A percentile compares a stretch with the other conserved stretches of the same genome.
Conservation (phyloP, 2,329 filamentous ascomycete genomes). For the Apiospora malaysiana region DNA sequence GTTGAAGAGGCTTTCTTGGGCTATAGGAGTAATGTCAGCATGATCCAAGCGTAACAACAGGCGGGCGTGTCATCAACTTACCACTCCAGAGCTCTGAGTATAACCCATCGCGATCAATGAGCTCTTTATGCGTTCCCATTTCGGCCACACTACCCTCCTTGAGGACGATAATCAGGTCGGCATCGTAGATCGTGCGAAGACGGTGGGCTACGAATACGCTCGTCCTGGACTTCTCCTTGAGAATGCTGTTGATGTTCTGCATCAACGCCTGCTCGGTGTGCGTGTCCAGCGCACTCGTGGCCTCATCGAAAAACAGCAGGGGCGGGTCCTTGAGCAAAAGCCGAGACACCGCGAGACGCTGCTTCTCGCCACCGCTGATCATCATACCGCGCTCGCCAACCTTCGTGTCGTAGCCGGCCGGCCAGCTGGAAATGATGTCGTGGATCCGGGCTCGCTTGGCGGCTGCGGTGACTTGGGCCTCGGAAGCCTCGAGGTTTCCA, state of each 20-base stretch:
- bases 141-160: constrained; percentile 86
- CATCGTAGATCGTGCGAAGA: constrained; percentile 90
- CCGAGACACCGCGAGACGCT: constrained; percentile 83
- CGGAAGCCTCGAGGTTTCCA: constrained; percentile 77
- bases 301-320: constrained; percentile 92
- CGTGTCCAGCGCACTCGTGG: constrained; percentile 89
- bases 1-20: constrained; percentile 62
- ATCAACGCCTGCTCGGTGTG: constrained; percentile 92
- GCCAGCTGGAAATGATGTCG: constrained; percentile 78
- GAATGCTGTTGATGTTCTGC: constrained; percentile 89
- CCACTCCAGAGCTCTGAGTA: constrained; percentile 92
- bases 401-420: constrained; percentile 87
- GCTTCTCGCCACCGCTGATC: constrained; percentile 95
- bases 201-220: constrained; percentile 96
- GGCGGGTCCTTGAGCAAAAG: constrained; percentile 89
- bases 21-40: constrained; percentile 44
- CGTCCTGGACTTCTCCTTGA: constrained; percentile 86
- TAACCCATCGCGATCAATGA: constrained; percentile 79
- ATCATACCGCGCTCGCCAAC: constrained; percentile 95
- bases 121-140: constrained; percentile 82
- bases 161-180: constrained; percentile 90
- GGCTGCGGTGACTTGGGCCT: constrained; percentile 75
- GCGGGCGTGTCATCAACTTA: constrained; percentile 50
- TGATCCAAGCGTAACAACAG: not conserved
- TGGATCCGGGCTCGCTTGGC: constrained; percentile 86